Evolutionary conservation across 2,329 filamentous ascomycete species (phyloP).

Genomic region (Colletotrichum lindemuthianum): DNA sequence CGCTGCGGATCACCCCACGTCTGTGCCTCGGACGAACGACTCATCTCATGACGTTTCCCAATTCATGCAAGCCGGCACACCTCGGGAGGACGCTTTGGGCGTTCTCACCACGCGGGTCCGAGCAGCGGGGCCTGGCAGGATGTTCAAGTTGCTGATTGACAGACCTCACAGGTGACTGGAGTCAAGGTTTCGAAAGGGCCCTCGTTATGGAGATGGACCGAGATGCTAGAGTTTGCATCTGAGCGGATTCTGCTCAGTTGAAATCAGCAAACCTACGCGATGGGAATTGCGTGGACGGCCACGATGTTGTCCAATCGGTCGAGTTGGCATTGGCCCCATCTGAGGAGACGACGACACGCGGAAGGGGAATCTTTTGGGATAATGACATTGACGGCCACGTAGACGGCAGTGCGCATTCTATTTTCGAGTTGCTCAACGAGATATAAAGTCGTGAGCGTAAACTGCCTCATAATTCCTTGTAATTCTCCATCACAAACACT

Average conservation of each 20-base stretch:
- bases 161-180: too few relatives aligned
- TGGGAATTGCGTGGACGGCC: constrained; percentile 9
- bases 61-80: constrained; percentile 5
- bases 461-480: rapidly evolving
- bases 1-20: constrained; percentile 16
- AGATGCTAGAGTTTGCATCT: constrained; percentile 5
- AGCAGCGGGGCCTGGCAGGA: not conserved
- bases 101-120: not conserved
- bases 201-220: not conserved
- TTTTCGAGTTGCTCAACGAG: not conserved
- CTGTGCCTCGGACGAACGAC: constrained; percentile 23
- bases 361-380: not conserved
- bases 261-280: constrained; percentile 16
- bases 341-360: not conserved
- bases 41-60: constrained; percentile 19
- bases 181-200: too few relatives aligned
- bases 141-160: constrained; percentile 7
- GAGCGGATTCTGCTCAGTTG: constrained; percentile 8
- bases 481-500: too few relatives aligned
- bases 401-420: not conserved
- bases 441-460: not conserved
- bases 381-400: constrained; percentile 5
- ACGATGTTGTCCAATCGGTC: not conserved
- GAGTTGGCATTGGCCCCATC: not conserved
- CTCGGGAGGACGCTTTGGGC: constrained; percentile 1